These are phyloP conservation scores for Leccinum longicurvipes DNA, from an alignment of 768 basidiomycete species.

Conservation along the genomic window DNA sequence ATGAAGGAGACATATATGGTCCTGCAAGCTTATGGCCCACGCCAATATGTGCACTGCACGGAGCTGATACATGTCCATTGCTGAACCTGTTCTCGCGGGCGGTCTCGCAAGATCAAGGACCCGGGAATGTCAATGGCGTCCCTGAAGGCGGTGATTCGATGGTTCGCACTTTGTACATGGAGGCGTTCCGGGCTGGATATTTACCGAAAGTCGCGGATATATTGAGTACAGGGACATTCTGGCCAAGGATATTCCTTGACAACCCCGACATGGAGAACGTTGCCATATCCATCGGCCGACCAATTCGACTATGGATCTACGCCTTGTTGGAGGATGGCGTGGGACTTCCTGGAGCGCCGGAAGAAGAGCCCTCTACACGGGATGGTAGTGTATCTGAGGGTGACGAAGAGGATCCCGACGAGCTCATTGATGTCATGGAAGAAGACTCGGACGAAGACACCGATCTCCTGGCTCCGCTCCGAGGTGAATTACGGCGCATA, in stretches of 20 bases:
- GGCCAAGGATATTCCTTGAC: constrained; percentile 74
- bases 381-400: constrained; percentile 21
- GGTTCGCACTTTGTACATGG: constrained; percentile 53
- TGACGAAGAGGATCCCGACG: constrained; percentile 48
- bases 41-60: constrained; percentile 61
- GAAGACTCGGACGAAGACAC: constrained; percentile 44
- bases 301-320: constrained; percentile 64
- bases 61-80: constrained; percentile 52
- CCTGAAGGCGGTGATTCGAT: constrained; percentile 12
- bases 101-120: constrained; percentile 8
- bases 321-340: constrained; percentile 65
- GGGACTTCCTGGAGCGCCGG: constrained; percentile 47
- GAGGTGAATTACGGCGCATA: constrained; percentile 61
- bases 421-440: constrained; percentile 69
- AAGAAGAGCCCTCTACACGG: constrained; percentile 4
- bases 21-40: constrained; percentile 50
- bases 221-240: constrained; percentile 60
- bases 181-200: constrained; percentile 59
- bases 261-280: constrained; percentile 73
- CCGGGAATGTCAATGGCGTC: constrained; percentile 18
- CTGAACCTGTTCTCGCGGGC: constrained; percentile 50
- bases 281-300: constrained; percentile 56
- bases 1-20: constrained; percentile 40
- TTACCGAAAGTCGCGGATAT: constrained; percentile 59
- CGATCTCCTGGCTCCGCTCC: constrained; percentile 67